phyloP scores from a whole-genome alignment of 2,329 filamentous ascomycete genomes.

The Diatrype stigma region DNA sequence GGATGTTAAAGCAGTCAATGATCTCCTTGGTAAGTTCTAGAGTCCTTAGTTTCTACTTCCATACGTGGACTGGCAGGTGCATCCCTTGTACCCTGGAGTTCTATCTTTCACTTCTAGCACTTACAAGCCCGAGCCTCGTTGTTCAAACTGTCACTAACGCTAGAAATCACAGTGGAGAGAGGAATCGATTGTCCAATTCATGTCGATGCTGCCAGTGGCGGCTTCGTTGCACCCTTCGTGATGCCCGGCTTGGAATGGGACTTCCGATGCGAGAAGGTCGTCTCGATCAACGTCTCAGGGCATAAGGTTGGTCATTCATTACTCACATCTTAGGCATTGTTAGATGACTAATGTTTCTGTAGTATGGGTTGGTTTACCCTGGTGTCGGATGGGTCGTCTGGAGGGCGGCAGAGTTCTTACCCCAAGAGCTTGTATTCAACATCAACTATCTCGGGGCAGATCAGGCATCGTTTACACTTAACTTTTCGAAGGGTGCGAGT shows the following conservation, averaged over 20 bases:
- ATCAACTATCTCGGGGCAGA: conserved; percentile 98
- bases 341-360: conserved; percentile 5
- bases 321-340: neutral
- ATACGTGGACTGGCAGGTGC: neutral
- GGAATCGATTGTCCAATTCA: conserved; percentile 82
- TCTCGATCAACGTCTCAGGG: conserved; percentile 90
- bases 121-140: too few relatives aligned
- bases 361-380: conserved; percentile 70
- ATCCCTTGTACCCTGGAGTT: too few relatives aligned
- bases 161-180: conserved; percentile 46
- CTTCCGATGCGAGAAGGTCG: conserved; percentile 82
- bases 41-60: neutral
- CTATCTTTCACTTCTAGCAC: too few relatives aligned
- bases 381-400: conserved; percentile 94
- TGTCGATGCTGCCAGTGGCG: conserved; percentile 87
- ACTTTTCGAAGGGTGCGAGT: conserved; percentile 93
- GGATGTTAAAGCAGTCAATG: conserved; percentile 87
- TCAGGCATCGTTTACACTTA: conserved; percentile 92
- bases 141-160: neutral
- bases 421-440: conserved; percentile 93
- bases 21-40: conserved; percentile 52
- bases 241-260: conserved; percentile 84
- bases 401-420: conserved; percentile 77
- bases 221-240: conserved; percentile 90
- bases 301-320: conserved; percentile 61